phyloP scores from a whole-genome alignment of 805 yeast genomes.

The Cyberlindnera mrakii region DNA sequence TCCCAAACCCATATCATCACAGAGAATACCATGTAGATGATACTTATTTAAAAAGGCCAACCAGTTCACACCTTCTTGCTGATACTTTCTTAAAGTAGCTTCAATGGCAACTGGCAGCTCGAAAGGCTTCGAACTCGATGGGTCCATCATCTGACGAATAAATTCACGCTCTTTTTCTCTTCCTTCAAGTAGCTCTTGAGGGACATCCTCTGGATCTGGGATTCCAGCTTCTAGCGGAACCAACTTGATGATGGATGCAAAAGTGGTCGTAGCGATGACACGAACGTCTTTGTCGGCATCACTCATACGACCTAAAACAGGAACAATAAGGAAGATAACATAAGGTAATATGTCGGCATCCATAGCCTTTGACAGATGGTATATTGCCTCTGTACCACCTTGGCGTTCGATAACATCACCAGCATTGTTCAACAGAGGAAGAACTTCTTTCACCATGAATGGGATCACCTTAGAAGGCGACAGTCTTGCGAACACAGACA shows the following conservation, averaged over 20 bases:
- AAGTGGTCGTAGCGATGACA: slow-evolving; percentile 86
- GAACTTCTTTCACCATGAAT: slow-evolving; percentile 63
- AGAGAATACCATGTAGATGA: slow-evolving; percentile 91
- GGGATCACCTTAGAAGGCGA: slow-evolving; percentile 71
- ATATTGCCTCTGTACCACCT: slow-evolving; percentile 89
- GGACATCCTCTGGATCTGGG: slow-evolving; percentile 90
- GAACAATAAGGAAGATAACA: slow-evolving; percentile 91
- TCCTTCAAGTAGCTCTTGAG: slow-evolving; percentile 74
- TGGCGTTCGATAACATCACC: slow-evolving; percentile 68
- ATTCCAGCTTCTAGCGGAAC: slow-evolving; percentile 98
- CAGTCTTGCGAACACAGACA: slow-evolving; percentile 70
- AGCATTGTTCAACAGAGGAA: slow-evolving; percentile 79
- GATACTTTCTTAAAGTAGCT: slow-evolving; percentile 90
- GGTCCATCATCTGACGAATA: slow-evolving; percentile 97
- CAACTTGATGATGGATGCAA: slow-evolving; percentile 90
- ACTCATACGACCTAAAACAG: slow-evolving; percentile 96
- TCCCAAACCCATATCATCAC: slow-evolving; percentile 99
- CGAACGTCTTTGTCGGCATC: slow-evolving; percentile 89
- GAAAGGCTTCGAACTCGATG: slow-evolving; percentile 81
- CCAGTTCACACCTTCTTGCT: slow-evolving; percentile 99
- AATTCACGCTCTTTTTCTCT: slow-evolving; percentile 93
- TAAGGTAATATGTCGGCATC: slow-evolving; percentile 88
- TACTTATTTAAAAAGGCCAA: slow-evolving; percentile 90
- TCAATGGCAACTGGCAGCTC: slow-evolving; percentile 85
- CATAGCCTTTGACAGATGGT: slow-evolving; percentile 80